Evolutionary conservation across 2,329 filamentous ascomycete species (phyloP), one percentile per base, ranked within the genome.

Genomic region (Sporothrix curviconia): DNA sequence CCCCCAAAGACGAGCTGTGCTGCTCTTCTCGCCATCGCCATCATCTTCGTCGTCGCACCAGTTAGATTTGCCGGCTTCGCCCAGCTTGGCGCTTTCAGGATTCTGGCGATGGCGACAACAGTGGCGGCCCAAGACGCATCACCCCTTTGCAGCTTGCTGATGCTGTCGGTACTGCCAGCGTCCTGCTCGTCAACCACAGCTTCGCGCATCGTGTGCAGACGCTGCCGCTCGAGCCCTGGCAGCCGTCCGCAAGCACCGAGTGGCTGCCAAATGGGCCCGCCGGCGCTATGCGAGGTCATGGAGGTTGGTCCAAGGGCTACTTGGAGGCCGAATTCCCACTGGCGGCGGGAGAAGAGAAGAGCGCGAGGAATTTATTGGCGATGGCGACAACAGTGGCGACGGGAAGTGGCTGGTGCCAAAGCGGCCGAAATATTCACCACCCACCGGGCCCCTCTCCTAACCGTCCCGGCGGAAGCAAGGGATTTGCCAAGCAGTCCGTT

Each of bases 171-270:
- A 69, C 71, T 55, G 67, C 69, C 22, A 66, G 67, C 37, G 63
- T 73, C 28, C 65, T 65, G 39, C 71, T 73, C 60, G 59, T 73
- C 36, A 64, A 66, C n/a, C 70, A 72, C 62, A 68, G 67, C 34
- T 65, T 72, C 52, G 71, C 70, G 7, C 62, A n/a, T n/a, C n/a
- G 72, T 7, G 71, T 74, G 15, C 71, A 74, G 66, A 72, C 70
- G 11, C 59, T 71, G 42, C 64, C 67, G 17, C 53, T 65, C 25
- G 65, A 68, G 46, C 70, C 69, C 2, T 73, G 71, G 71, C 66
- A 72, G 59, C 71, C 71, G 32, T n/a, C 71, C 71, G 15, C 49
- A 68, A n/a, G n/a, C n/a, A n/a, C n/a, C n/a, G 69, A 72, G 57
- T 73, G 64, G 63, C 54, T 67, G 32, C n/a, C 62, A 65, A 49